Evolutionary conservation across 345 rosid genomes (phyloP).

Genomic region (Trapa incisa): DNA sequence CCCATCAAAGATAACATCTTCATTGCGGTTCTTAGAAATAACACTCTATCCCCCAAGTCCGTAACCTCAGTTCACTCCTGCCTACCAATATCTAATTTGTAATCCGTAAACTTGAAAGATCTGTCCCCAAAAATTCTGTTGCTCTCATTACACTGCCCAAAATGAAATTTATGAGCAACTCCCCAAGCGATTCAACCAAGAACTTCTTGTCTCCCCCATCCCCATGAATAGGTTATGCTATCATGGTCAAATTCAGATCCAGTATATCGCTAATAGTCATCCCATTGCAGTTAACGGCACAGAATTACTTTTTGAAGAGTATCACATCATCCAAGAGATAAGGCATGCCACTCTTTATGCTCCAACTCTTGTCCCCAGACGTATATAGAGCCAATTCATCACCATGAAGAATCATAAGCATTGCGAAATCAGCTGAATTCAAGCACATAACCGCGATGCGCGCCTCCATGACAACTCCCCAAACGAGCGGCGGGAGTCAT

Average conservation of each 20-base stretch:
- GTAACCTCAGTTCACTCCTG: conserved; percentile 45
- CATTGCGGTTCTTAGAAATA: conserved; percentile 72
- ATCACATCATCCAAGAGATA: conserved; percentile 83
- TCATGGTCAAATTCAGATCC: conserved; percentile 18
- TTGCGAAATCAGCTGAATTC: conserved; percentile 23
- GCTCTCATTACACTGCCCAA: conserved; percentile 45
- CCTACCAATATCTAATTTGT: conserved; percentile 28
- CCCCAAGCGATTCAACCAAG: conserved; percentile 64
- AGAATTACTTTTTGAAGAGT: conserved; percentile 40
- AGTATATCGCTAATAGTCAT: conserved; percentile 48
- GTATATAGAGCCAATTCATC: conserved; percentile 74
- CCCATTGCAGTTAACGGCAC: conserved; percentile 66
- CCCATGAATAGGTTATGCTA: conserved; percentile 48
- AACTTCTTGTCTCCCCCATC: conserved; percentile 91
- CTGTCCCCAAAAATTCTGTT: conserved; percentile 47
- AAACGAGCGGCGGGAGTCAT: conserved; percentile 14
- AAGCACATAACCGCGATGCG: conserved; percentile 37
- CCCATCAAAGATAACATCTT: conserved; percentile 17
- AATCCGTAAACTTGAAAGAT: conserved; percentile 63
- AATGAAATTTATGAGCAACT: conserved; percentile 65
- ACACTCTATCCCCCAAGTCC: conserved; percentile 38
- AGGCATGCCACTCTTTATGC: conserved; percentile 55
- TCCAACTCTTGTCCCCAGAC: conserved; percentile 51
- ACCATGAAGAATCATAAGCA: conserved; percentile 82
- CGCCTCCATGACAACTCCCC: conserved; percentile 10